These are phyloP conservation scores for Casuarina cunninghamiana DNA, from an alignment of 306 rosid species.

Conservation along the genomic window DNA sequence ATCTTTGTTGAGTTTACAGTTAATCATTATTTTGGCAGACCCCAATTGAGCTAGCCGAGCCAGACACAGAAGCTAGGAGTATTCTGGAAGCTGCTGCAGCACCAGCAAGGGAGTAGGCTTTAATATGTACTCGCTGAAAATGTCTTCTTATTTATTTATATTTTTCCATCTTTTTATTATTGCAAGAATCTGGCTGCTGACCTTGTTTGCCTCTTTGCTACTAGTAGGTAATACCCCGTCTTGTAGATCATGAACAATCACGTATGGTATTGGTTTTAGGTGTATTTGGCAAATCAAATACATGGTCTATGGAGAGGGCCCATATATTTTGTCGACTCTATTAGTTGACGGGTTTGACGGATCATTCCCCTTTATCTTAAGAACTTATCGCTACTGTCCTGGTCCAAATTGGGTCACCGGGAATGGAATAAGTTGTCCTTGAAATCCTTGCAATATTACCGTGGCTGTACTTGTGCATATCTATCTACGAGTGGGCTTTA, in stretches of 20 bases:
- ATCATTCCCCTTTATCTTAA: too few species aligned
- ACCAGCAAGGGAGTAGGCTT: conserved; percentile 32
- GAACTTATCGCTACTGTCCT: too few species aligned
- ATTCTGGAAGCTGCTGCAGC: conserved; percentile 58
- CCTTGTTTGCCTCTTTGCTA: not conserved
- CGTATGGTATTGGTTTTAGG: not conserved
- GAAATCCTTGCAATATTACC: too few species aligned
- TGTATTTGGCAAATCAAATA: too few species aligned
- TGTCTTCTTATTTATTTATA: not conserved
- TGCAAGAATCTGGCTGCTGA: not conserved
- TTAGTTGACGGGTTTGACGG: too few species aligned
- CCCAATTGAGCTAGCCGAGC: conserved; percentile 74
- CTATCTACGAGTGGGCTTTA: too few species aligned
- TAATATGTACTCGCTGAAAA: conserved; percentile 19
- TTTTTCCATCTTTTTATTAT: too few species aligned
- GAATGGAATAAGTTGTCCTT: too few species aligned
- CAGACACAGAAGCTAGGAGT: conserved; percentile 59
- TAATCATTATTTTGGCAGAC: conserved; percentile 38
- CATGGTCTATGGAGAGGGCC: too few species aligned
- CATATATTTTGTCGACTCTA: too few species aligned
- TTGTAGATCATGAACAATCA: not conserved
- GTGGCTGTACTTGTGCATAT: too few species aligned
- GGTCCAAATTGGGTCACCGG: too few species aligned
- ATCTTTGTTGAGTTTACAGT: conserved; percentile 16
- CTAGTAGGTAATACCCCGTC: not conserved